Base-by-base conservation (phyloP, 352 stramenopile species). In the Phytophthora cajani region DNA sequence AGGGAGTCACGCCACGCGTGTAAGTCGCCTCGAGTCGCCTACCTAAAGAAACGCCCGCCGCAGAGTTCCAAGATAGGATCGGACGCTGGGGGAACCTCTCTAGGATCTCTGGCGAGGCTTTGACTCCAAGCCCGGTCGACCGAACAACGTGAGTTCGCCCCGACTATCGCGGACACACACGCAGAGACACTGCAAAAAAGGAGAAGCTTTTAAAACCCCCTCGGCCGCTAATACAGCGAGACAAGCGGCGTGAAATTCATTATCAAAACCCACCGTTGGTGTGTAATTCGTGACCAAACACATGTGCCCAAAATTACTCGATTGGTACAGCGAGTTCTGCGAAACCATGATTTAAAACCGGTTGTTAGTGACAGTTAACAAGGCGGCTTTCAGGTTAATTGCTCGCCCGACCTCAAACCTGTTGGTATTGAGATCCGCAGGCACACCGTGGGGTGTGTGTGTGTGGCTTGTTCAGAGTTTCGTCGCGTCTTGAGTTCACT, bases 41-140 rank as follows among this genome's bases (percentile, higher is more conserved):
- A 71, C 46, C 51, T 57, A 71, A 62, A 74, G 55, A 74, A 74
- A 71, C 62, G 67, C 57, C 54, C 67, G 67, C 62, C 49, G 54
- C 58, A 62, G 67, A 74, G 66, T 59, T 71, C 23, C 42, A 62
- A 62, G 68, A 75, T 75, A 75, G 68, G 68, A 71, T 75, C 36
- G 62, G 68, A 71, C 23, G 68, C 68, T 75, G 68, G 68, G 68
- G 40, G 53, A 64, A 59, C 47, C 62, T 71, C 62, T 67, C 62
- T 71, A 71, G 56, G 60, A 74, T 74, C 53, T 47, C n/a, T 32
- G 30, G 16, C 17, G 8, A 44, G 32, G 67, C 67, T 74, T 74
- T 74, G 67, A 62, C 38, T 67, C 47, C 52, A 63, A 52, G 36
- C n/a, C 58, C 62, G 19, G 27, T 74, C 67, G 67, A 71, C 63